These are phyloP conservation scores for Aspergillus melleus DNA, from an alignment of 2,329 filamentous ascomycete genomes.

Conservation along the genomic window DNA sequence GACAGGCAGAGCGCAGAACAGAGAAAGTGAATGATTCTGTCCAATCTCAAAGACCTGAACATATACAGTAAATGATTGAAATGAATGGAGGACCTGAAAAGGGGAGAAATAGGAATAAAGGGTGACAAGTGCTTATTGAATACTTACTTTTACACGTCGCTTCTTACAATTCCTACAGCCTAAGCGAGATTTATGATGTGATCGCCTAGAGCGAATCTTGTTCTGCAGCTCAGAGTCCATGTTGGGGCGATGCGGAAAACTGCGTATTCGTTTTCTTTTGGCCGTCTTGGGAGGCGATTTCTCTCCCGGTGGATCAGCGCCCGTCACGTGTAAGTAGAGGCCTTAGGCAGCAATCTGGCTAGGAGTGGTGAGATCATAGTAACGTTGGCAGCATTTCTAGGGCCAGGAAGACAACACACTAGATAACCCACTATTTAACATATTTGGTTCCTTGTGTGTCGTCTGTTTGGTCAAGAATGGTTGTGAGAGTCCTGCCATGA, in stretches of 20 bases:
- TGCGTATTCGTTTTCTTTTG: constrained; percentile 17
- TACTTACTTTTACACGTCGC: constrained; percentile 36
- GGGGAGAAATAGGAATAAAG: neutral
- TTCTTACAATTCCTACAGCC: constrained; percentile 37
- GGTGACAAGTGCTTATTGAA: too few species aligned
- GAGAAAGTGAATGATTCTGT: neutral
- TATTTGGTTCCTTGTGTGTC: too few species aligned
- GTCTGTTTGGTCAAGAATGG: too few species aligned
- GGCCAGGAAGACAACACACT: too few species aligned
- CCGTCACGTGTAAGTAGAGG: neutral
- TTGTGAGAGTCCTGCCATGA: too few species aligned
- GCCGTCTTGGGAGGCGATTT: neutral
- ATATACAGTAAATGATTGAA: neutral
- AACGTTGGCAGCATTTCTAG: too few species aligned
- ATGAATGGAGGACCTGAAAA: neutral
- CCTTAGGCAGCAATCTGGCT: neutral
- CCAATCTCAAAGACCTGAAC: neutral
- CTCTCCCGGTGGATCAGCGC: neutral
- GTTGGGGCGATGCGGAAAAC: neutral
- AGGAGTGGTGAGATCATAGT: neutral
- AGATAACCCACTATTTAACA: too few species aligned
- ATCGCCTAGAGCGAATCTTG: constrained; percentile 24
- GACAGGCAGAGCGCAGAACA: constrained; percentile 5
- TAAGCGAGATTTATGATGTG: constrained; percentile 35
- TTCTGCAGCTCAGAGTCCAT: constrained; percentile 9